Conservation (phyloP, 148 eudicot species). For the Vaccinium vitisidaea region DNA sequence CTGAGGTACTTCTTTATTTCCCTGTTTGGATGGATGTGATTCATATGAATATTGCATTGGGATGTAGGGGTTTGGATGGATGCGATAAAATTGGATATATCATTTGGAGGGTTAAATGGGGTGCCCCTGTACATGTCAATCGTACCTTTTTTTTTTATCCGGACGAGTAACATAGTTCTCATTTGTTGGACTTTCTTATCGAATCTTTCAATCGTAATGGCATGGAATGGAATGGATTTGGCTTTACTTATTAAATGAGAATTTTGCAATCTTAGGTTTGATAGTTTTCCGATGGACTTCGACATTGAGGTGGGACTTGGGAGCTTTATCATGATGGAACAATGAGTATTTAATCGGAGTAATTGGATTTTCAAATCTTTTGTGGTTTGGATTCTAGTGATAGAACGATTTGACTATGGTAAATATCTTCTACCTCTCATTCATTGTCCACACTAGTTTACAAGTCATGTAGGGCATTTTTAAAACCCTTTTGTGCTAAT, state of each 20-base stretch:
- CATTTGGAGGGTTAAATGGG: no score
- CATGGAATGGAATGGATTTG: not conserved
- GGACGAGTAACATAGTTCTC: no score
- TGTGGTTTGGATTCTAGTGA: not conserved
- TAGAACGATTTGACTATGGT: not conserved
- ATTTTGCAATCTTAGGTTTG: not conserved
- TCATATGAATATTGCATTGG: not conserved
- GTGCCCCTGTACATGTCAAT: not conserved
- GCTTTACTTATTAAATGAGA: not conserved
- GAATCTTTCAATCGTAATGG: not conserved
- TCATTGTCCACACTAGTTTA: not conserved
- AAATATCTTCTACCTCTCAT: not conserved
- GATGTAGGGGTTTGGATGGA: no score
- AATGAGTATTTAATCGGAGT: not conserved
- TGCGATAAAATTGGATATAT: no score
- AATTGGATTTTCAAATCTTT: not conserved
- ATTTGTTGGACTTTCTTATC: not conserved
- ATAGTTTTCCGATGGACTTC: not conserved
- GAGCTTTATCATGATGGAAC: not conserved
- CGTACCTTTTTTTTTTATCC: no score
- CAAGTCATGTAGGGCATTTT: not conserved
- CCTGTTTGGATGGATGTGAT: not conserved
- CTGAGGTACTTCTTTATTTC: conserved; percentile 47
- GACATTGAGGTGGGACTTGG: not conserved
- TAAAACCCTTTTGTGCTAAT: not conserved